Percentiles rank a stretch among this genome's conserved stretches.
Conservation (phyloP, 176 grass and related monocot genomes). For the Cocos nucifera region DNA sequence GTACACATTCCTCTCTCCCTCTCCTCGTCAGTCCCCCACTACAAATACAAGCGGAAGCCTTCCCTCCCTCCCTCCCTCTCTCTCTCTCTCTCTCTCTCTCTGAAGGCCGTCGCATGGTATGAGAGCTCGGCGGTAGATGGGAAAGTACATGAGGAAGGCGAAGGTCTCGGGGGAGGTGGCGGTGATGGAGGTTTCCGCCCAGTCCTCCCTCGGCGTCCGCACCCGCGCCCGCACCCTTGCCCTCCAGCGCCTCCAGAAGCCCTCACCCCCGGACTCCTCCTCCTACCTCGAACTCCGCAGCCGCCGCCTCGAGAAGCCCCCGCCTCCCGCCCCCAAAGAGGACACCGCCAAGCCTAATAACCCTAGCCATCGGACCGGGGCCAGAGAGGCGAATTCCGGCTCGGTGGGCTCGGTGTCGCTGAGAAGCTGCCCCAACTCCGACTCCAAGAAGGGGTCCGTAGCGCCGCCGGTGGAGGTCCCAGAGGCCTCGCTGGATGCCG, state of each 20-base stretch:
- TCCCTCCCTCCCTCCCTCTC: too few species aligned
- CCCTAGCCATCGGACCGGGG: not conserved
- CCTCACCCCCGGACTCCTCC: slow-evolving; percentile 8
- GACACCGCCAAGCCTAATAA: not conserved
- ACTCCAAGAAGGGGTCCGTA: not conserved
- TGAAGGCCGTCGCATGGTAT: too few species aligned
- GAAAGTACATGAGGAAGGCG: slow-evolving; percentile 81
- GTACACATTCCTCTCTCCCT: too few species aligned
- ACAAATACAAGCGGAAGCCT: too few species aligned
- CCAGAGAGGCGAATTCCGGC: slow-evolving; percentile 13
- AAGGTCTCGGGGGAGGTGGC: slow-evolving; percentile 78
- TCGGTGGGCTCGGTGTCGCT: slow-evolving; percentile 8
- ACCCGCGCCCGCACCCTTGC: slow-evolving; percentile 71
- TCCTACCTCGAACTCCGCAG: slow-evolving; percentile 74
- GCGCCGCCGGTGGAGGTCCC: not conserved
- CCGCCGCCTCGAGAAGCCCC: slow-evolving; percentile 70
- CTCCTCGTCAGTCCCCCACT: too few species aligned
- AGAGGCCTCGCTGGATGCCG: slow-evolving; percentile 24
- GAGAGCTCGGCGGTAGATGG: slow-evolving; percentile 20
- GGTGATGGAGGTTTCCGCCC: slow-evolving; percentile 63
- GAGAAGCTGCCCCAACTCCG: not conserved
- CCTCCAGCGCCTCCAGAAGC: slow-evolving; percentile 38
- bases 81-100: too few species aligned
- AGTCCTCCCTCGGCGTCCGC: slow-evolving; percentile 56
- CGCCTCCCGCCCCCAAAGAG: slow-evolving; percentile 16